Base-by-base conservation (phyloP, 768 basidiomycete genomes). In the Mrakia hoshinonis region DNA sequence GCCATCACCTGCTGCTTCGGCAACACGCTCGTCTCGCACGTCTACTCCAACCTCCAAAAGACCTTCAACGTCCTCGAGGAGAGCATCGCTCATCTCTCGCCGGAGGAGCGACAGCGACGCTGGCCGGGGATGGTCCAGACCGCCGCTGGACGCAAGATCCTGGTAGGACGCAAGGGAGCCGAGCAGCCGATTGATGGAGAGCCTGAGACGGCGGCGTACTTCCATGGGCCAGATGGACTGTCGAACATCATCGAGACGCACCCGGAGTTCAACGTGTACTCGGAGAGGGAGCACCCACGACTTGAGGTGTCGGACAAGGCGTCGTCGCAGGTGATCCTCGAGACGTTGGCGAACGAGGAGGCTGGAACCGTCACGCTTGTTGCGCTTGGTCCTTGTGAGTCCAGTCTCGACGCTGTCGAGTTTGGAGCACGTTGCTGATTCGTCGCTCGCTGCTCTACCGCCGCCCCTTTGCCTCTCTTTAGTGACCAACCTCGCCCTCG, bases 191-290 rank as follows among this genome's bases (percentile, higher is more conserved):
- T 92, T 1, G 82, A 84, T 63, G 92, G 91, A 3, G 85, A 85
- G 24, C 77, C 84, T 9, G 87, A 89, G 76, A 87, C 84, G 65
- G 93, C 92, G 18, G 83, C 87, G 74, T 92, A 91, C 77, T 95
- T 96, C 61, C 80, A 80, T 73, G 80, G 80, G 13, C 74, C 74
- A 38, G 80, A 80, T 70, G 80, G 80, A 6, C 70, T 80, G 26
- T 78, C 77, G n/a, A 79, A 79, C 74, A 79, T 80, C 68, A 75
- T 78, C 5, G 74, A 76, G 47, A 77, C 77, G 6, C 79, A 79
- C 70, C 80, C 80, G 26, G 74, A 80, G 15, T 78, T 80, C 69
- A 78, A 75, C 9, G 51, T 64, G 15, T 65, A 43, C 26, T 49
- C 70, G 26, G 20, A 18, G 9, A 58, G 31, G 24, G 29, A 29